Evolutionary conservation across 164 flowering plant genomes (phyloP), one percentile per base, ranked within the genome.

Genomic region (Nymphaea colorata): DNA sequence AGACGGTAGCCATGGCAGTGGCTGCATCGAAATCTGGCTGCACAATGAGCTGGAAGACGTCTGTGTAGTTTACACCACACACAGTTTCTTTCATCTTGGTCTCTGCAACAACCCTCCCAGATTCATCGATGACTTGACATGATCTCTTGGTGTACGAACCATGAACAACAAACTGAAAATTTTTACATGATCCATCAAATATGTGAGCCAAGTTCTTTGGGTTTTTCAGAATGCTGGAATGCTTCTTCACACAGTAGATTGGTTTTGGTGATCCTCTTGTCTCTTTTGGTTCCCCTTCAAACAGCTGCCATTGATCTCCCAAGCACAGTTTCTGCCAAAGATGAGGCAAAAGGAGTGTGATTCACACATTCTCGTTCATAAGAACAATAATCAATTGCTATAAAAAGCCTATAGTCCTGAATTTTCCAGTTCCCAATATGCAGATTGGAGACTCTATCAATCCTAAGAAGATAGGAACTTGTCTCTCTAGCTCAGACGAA

Each of bases 1-100:
- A 79, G 45, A 87, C 90, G 0, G 86, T 62, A 1, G 89, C 83
- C 92, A 89, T 87, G 18, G 89, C 90, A 0, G 78, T 64, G 7
- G 83, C 43, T 0, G 80, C 4, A 42, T 87, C 88, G 8, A 89
- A 68, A 6, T 77, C 80, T 1, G 87, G 75, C 44, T 82, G 78
- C 0, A 87, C 85, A 4, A 84, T 36, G 4, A 89, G 78, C 2
- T 78, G 81, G 68, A 89, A 86, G 0, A 89, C 87, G 65, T 89
- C 96, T 5, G 16, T 66, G 16, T 85, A 78, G 10, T 70, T 72
- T 6, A 82, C 83, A 7, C 89, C 93, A 4, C 71, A 75, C 2
- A 69, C 77, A 2, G 87, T 72, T 60, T 88, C 94, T 69, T 86
- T 86, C 71, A 69, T 62, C 76, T 75, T 80, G 64, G 86, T 83